Base-by-base conservation (phyloP, 83 land plant genomes). In the Thuja plicata region DNA sequence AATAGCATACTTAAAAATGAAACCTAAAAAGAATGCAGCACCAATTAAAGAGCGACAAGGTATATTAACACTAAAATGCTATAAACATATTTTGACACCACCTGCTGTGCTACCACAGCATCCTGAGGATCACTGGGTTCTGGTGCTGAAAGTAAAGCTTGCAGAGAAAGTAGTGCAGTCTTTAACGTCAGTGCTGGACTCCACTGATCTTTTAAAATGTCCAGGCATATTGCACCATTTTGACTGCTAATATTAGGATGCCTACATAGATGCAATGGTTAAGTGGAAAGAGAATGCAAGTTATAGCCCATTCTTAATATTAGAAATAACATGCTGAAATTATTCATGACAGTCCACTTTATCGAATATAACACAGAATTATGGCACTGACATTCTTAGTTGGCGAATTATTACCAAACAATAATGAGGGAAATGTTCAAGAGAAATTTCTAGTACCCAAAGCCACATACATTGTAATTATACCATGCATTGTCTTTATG, bases 211-310 rank as follows among this genome's bases (percentile, higher is more conserved):
- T 98, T 98, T 91, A 98, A 73, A 83, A 98, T 98, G 84, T 98
- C 99, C 90, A 98, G 89, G 92, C 99, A 98, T 60, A 98, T 98
- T 76, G 99, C 99, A 35, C 99, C 99, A 95, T 96, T 98, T 89
- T 98, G 99, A 92, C 99, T 98, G 95, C 99, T 98, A 8, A 98
- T 96, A 89, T 98, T 98, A 16, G 99, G 99, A 86, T 98, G 99
- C 99, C 99, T 98, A 91, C 62, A 91, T 17, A 79, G 82, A 79
- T 38, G 19, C 9, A 54, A 85, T 27, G 43, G 34, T 13, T n/a
- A 45, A 32, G 73, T n/a, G 24, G 16, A 79, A 40, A 79, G 5
- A 38, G 82, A 79, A 79, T 76, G 79, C 38, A 4, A 79, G 43
- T 38, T 79, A 38, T 16, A 79, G 6, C 21, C 2, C 43, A 19